Percentiles rank a stretch among this genome's conserved stretches.
Evolutionary conservation across 2,329 filamentous ascomycete genomes (phyloP).

Genomic region (Sphaerulina musiva): DNA sequence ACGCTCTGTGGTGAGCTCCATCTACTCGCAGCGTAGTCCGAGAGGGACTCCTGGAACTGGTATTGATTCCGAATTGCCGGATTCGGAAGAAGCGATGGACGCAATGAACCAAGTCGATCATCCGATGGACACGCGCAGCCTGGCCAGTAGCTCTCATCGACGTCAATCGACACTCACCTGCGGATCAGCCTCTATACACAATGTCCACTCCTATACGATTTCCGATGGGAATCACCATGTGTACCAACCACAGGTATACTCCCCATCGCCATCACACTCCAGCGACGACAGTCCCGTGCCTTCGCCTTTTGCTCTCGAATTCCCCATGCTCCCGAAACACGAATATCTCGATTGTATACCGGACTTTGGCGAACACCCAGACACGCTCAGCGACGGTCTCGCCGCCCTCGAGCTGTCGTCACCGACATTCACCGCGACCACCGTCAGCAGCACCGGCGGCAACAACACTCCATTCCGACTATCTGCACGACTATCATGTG

Average conservation of each 20-base stretch:
- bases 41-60: not conserved
- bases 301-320: conserved; percentile 6
- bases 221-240: conserved; percentile 15
- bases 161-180: conserved; percentile 10
- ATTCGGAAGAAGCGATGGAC: not conserved
- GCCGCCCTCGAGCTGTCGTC: conserved; percentile 24
- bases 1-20: conserved; percentile 10
- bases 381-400: conserved; percentile 10
- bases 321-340: not conserved
- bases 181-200: conserved; percentile 18
- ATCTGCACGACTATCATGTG: conserved; percentile 7
- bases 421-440: conserved; percentile 32
- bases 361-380: conserved; percentile 5
- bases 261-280: conserved; percentile 17
- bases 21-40: conserved; percentile 9
- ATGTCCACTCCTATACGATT: conserved; percentile 23
- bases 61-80: too few relatives aligned
- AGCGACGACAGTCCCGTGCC: conserved; percentile 11
- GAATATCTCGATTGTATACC: not conserved
- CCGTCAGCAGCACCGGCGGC: conserved; percentile 29
- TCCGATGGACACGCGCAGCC: conserved; percentile 5
- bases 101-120: conserved; percentile 4
- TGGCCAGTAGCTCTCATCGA: not conserved
- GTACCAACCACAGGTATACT: conserved; percentile 19
- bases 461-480: conserved; percentile 27